Evolutionary conservation across 768 basidiomycete genomes (phyloP).

Genomic region (Termitomyces heimii): DNA sequence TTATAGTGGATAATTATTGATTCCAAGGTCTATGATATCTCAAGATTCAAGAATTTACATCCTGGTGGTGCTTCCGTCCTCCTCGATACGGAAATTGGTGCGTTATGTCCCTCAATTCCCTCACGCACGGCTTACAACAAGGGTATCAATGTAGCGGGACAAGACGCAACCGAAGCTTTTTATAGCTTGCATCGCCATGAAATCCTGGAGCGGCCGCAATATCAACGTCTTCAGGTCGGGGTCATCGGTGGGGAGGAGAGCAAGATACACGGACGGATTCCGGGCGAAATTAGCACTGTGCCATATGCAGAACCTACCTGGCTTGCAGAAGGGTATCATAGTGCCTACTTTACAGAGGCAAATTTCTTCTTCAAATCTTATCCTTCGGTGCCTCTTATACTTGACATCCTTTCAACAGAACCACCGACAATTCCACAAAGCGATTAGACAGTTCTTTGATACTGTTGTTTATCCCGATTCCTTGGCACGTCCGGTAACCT

Average conservation of each 20-base stretch:
- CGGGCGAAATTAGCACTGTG: conserved; percentile 56
- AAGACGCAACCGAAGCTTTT: conserved; percentile 77
- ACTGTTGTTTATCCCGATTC: conserved; percentile 51
- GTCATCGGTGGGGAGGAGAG: conserved; percentile 53
- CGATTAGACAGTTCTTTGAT: conserved; percentile 60
- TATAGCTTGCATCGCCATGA: conserved; percentile 72
- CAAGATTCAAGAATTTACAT: conserved; percentile 56
- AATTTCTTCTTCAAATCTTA: conserved; percentile 12
- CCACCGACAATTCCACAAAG: conserved; percentile 51
- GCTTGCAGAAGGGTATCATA: conserved; percentile 58
- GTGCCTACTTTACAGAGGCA: conserved; percentile 73
- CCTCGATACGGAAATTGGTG: conserved; percentile 66
- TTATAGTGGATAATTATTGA: conserved; percentile 79
- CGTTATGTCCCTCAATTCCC: conserved; percentile 12
- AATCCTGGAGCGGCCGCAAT: conserved; percentile 62
- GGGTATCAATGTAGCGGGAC: conserved; percentile 42
- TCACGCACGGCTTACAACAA: not conserved
- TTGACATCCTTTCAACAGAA: conserved; percentile 25
- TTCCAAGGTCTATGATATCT: conserved; percentile 76
- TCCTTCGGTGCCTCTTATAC: not conserved
- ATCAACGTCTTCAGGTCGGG: conserved; percentile 59
- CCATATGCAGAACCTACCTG: conserved; percentile 82
- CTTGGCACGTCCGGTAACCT: conserved; percentile 13
- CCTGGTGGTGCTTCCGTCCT: conserved; percentile 69
- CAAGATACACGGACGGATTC: conserved; percentile 35